phyloP scores from a whole-genome alignment of 2,329 filamentous ascomycete genomes.

The Aspergillus cejpii region DNA sequence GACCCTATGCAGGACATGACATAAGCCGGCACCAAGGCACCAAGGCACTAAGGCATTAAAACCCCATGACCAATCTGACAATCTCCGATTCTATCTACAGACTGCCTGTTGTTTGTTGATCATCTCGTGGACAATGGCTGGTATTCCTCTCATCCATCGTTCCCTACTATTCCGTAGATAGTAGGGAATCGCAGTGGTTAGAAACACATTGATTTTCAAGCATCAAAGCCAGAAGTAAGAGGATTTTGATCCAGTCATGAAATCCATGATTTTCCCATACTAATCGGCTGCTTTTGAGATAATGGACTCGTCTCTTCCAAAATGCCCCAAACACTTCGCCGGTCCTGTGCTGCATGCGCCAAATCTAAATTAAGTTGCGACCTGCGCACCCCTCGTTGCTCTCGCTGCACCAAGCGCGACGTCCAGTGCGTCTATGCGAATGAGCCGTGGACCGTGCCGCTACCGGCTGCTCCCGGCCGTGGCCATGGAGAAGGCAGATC shows the following conservation, averaged over 20 bases:
- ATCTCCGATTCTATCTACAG: too few species aligned
- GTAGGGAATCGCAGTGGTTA: too few species aligned
- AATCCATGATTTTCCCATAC: neutral
- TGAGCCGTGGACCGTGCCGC: constrained; percentile 40
- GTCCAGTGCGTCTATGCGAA: constrained; percentile 50
- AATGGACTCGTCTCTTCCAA: constrained; percentile 2
- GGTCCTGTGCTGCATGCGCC: constrained; percentile 52
- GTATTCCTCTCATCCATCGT: too few species aligned
- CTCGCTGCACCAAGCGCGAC: constrained; percentile 48
- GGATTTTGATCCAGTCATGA: too few species aligned
- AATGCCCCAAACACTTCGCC: constrained; percentile 53
- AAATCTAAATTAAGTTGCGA: constrained; percentile 53
- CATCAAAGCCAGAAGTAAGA: too few species aligned
- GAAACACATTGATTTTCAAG: too few species aligned
- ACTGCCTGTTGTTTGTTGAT: too few species aligned
- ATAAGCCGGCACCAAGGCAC: too few species aligned
- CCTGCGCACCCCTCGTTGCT: constrained; percentile 49
- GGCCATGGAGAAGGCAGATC: constrained; percentile 8
- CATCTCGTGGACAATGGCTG: too few species aligned
- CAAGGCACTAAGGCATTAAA: too few species aligned
- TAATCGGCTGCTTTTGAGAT: neutral
- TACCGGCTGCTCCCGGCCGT: constrained; percentile 10
- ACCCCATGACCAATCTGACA: neutral
- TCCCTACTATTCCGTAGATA: too few species aligned
- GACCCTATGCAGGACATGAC: neutral